Base-by-base conservation (phyloP, 768 basidiomycete species). In the Boletus sensibilis region DNA sequence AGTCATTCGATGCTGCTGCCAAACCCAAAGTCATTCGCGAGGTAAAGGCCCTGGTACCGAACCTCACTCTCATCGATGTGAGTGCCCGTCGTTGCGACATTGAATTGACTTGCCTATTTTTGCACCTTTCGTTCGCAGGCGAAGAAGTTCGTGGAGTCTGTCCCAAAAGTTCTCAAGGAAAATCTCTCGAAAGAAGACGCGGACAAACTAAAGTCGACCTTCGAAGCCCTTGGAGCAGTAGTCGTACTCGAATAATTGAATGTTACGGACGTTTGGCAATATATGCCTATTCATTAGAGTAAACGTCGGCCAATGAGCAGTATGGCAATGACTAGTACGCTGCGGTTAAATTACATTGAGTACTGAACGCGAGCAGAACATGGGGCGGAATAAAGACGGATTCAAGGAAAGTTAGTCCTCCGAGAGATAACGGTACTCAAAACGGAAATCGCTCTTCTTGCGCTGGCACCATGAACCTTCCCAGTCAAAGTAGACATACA, bases 401-500 rank as follows among this genome's bases (percentile, higher is more conserved):
- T 35, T 34, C 21, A 10, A 53, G 4, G 16, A 50, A 46, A 55
- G 5, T 51, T 39, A 70, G 48, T 96, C 93, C 72, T 96, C 93
- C 3, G 91, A 94, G 52, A 96, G 78, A 78, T 95, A 95, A 59
- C 94, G 91, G 73, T 96, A 96, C 75, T 95, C 90, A 67, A 93
- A 98, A 25, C 94, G 87, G 82, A 98, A 99, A 72, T 98, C 95
- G 68, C 89, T 87, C 81, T 99, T 99, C 79, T 94, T 93, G 69
- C 96, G 82, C 71, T 96, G 94, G 72, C 94, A 97, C 97, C 96
- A 99, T 60, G 91, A 92, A 48, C 93, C 93, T 72, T 98, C 95
- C 95, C 95, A 98, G 75, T 98, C 96, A 72, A 98, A 98, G 80
- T 99, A 99, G 34, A 97, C 91, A 73, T 99, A 99, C 14, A 97